Base-by-base conservation (phyloP, 2,329 filamentous ascomycete species). In the Exophiala calicioides region DNA sequence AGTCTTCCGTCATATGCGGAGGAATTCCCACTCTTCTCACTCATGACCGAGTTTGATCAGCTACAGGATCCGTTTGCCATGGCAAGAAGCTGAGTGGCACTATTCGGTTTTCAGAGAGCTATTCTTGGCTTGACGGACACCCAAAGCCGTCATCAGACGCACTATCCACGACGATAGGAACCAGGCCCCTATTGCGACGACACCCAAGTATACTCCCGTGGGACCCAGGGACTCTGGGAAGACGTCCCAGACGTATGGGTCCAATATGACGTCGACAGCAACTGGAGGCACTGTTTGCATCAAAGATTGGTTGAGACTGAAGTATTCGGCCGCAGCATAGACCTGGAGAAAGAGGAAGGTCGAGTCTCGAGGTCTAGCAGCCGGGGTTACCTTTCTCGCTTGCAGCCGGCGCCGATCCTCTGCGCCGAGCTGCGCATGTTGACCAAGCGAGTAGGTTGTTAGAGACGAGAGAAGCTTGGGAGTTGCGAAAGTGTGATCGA, bases 271-370 rank as follows among this genome's bases (percentile, higher is more conserved):
- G 60, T 98, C 91, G 40, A 85, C 85, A 42, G 82, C 72, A 3
- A 97, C 89, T 0, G 82, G 80, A 2, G 84, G 84, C 10, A 88
- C 85, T 52, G 76, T 61, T 37, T 73, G 68, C 91, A 97, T 97
- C 60, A 95, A 77, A 1, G 77, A 77, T 52, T 73, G 68, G 63
- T 95, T 79, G 48, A 81, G 76, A 8, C 87, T 86, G 67, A 87
- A 94, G 72, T 91, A 98, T 60, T 94, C 88, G 35, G 93, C 90
- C 15, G 84, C 81, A 10, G 90, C 81, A 53, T 78, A 76, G 41
- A 97, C 74, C 53, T 81, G 85, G 2, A 97, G 78, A 45, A 95
- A 80, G 5, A 93, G 73, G 21, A 81, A 61, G 1, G 84, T 56
- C 34, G 30, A 52, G 19, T 12, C 33, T 5, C 19, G 43, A 27